Base-by-base conservation (phyloP, 2,329 filamentous ascomycete species). In the Aspergillus sergii region DNA sequence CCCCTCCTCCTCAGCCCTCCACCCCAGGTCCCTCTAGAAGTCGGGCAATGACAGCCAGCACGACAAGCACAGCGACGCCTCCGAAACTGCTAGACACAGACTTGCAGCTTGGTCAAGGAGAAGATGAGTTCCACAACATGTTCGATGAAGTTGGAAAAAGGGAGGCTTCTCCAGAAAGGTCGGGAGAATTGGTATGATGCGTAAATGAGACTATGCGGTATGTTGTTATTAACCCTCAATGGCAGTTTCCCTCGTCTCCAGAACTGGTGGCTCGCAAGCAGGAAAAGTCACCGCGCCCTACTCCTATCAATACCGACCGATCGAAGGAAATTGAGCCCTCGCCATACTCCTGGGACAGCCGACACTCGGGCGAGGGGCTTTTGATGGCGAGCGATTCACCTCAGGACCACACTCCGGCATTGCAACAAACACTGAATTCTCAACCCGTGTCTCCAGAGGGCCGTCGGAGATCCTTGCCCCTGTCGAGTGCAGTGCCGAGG, bases 341-440 rank as follows among this genome's bases (percentile, higher is more conserved):
- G 19, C 81, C 83, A 59, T 81, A 82, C 66, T 85, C 84, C 32
- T 85, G 82, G 81, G 81, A 80, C 59, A 85, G 83, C 68, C 81
- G 80, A 58, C 79, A 80, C 57, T 85, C 84, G 2, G 77, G 77
- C 59, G 83, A 86, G 58, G 80, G 81, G 39, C 74, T 85, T 54
- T 82, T 86, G 63, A 69, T 71, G 72, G 57, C 72, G 45, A 69
- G 76, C 45, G 75, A 78, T 64, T 69, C 66, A 3, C 68, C 64
- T 3, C 65, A 59, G 14, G 65, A 65, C 34, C 60, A 66, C 19
- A 46, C 39, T n/a, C 59, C 66, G 23, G 43, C 51, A 50, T 50
- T 46, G 58, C 68, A 60, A 26, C 32, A 64, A 21, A 60, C 45
- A 59, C 54, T 66, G 21, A 60, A 69, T 26, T 64, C 66, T n/a